Conservation (phyloP, 202 grass and related monocot species). For the Carex sylvatica region DNA sequence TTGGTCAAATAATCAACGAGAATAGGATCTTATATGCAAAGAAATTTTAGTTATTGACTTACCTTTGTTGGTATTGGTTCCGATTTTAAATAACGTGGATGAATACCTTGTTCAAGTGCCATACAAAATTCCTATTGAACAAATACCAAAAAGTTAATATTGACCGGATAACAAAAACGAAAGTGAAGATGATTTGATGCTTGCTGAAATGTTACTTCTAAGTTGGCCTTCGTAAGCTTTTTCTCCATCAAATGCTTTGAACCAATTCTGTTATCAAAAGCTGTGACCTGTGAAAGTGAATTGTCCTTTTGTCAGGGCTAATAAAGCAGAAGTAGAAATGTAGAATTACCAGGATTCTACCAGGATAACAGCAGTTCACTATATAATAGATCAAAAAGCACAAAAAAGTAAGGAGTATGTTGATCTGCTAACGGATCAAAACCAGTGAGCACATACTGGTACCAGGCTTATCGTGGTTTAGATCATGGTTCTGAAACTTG, state of each 20-base stretch:
- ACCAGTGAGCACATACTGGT: conserved; percentile 6
- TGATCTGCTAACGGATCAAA: not conserved
- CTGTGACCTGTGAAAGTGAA: conserved; percentile 59
- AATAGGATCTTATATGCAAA: not conserved
- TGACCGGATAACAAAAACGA: conserved; percentile 18
- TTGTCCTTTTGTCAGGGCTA: not conserved
- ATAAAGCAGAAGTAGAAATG: not conserved
- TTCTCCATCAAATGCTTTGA: conserved; percentile 84
- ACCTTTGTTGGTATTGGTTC: conserved; percentile 67
- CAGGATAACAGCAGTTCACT: not conserved
- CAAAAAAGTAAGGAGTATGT: not conserved
- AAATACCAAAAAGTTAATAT: conserved; percentile 26
- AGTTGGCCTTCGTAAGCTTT: conserved; percentile 57
- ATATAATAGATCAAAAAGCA: not conserved
- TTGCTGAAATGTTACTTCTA: conserved; percentile 56
- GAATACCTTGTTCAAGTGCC: conserved; percentile 56
- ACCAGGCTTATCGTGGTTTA: not conserved
- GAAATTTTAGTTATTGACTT: conserved; percentile 29
- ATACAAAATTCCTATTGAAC: conserved; percentile 68
- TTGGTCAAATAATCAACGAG: conserved; percentile 8
- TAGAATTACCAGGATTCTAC: not conserved
- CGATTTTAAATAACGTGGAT: conserved; percentile 62
- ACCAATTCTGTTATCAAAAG: conserved; percentile 78
- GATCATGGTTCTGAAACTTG: not conserved
- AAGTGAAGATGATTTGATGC: not conserved